A percentile compares a stretch with the other conserved stretches of the same genome.
Conservation (phyloP, 768 basidiomycete species). For the Pleurotus sapidus region DNA sequence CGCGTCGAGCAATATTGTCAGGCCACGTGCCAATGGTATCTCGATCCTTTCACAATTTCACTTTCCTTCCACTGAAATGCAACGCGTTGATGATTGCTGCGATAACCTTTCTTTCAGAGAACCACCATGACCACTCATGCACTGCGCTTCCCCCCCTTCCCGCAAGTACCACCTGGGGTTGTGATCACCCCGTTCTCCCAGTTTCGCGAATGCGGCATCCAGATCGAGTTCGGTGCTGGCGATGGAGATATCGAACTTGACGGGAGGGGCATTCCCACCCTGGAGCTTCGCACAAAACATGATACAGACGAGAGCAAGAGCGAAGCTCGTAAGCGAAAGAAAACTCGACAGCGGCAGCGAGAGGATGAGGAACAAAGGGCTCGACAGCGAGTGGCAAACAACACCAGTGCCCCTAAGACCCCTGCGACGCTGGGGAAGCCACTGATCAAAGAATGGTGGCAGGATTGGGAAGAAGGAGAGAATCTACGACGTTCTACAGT, state of each 20-base stretch:
- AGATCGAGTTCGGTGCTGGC: slow-evolving; percentile 32
- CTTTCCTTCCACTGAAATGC: no score
- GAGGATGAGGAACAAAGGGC: slow-evolving; percentile 15
- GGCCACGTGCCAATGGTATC: no score
- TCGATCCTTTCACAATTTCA: no score
- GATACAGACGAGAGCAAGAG: slow-evolving; percentile 54
- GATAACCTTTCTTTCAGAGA: neutral
- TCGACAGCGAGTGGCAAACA: neutral
- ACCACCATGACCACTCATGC: neutral
- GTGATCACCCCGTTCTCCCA: slow-evolving; percentile 51
- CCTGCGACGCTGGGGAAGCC: neutral
- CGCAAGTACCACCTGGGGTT: slow-evolving; percentile 32
- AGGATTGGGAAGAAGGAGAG: slow-evolving; percentile 70
- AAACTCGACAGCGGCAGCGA: slow-evolving; percentile 15
- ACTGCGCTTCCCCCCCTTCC: slow-evolving; percentile 27
- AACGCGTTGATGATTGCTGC: no score
- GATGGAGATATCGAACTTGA: slow-evolving; percentile 62
- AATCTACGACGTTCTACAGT: slow-evolving; percentile 39
- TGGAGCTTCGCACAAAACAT: slow-evolving; percentile 52
- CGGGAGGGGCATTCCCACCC: slow-evolving; percentile 63
- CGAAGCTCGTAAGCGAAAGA: slow-evolving; percentile 49
- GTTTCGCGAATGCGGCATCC: slow-evolving; percentile 59
- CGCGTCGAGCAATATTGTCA: no score
- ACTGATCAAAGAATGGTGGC: slow-evolving; percentile 52
- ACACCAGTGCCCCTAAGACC: neutral